phyloP scores from a whole-genome alignment of 139 green algal genomes.

The Micractinium conductrix region DNA sequence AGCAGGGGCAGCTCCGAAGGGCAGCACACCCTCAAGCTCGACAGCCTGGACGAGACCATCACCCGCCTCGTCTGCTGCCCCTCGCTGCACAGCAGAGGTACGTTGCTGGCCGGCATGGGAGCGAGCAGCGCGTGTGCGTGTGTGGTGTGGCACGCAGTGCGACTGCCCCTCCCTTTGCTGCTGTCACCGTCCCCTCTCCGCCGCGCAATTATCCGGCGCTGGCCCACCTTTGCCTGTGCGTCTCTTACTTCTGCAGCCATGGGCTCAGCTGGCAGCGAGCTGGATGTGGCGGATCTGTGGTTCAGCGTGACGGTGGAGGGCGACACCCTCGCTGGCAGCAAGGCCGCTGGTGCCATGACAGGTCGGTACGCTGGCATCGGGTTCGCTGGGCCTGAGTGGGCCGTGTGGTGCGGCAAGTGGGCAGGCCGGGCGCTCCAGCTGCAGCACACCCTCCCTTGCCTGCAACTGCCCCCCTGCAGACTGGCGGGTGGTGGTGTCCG shows the following conservation, averaged over 20 bases:
- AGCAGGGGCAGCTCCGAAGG: slow-evolving; percentile 51
- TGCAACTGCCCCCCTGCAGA: slow-evolving; percentile 46
- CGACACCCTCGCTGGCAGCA: slow-evolving; percentile 29
- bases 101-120: too few relatives aligned
- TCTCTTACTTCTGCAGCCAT: neutral
- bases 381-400: neutral
- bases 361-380: neutral
- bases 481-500: slow-evolving; percentile 72
- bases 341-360: neutral
- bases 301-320: slow-evolving; percentile 72
- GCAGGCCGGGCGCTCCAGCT: neutral
- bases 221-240: neutral
- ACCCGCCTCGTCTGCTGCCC: slow-evolving; percentile 67
- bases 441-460: neutral
- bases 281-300: slow-evolving; percentile 51
- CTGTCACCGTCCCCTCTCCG: slow-evolving; percentile 48
- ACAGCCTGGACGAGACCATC: slow-evolving; percentile 67
- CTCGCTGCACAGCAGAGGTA: slow-evolving; percentile 17
- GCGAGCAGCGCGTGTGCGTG: too few relatives aligned
- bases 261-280: slow-evolving; percentile 8
- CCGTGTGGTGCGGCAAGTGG: neutral
- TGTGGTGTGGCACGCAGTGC: too few relatives aligned
- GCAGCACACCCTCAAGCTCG: slow-evolving; percentile 55
- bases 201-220: neutral
- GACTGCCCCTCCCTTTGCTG: too few relatives aligned